Evolutionary conservation across 139 green algal genomes (phyloP).

Genomic region (Closterium sp.): DNA sequence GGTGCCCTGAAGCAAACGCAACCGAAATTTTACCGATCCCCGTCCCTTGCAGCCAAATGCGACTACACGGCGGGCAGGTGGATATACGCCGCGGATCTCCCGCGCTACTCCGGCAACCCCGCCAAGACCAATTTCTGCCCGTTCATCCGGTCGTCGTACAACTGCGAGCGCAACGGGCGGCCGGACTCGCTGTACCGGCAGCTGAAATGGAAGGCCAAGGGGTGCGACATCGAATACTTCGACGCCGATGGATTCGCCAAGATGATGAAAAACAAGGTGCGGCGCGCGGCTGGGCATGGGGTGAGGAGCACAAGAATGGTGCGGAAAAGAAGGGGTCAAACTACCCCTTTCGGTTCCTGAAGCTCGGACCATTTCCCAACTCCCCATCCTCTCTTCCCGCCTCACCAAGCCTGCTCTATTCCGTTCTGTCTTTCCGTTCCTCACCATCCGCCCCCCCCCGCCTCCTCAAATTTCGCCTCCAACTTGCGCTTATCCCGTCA

Average conservation of each 20-base stretch:
- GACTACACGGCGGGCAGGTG: constrained; percentile 2
- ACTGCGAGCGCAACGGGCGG: neutral
- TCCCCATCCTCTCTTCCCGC: no score
- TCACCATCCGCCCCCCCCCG: no score
- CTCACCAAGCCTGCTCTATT: no score
- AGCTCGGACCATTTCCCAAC: no score
- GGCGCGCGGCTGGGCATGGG: neutral
- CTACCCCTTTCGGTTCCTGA: no score
- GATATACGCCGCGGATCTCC: neutral
- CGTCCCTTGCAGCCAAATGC: neutral
- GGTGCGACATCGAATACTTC: neutral
- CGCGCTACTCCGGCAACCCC: neutral
- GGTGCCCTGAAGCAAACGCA: no score
- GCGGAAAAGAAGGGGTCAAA: neutral
- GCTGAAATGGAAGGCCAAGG: neutral
- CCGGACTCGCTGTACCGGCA: neutral
- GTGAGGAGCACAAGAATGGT: neutral
- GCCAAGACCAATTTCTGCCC: neutral
- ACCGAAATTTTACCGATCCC: no score
- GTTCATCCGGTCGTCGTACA: neutral
- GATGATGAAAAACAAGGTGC: constrained; percentile 10
- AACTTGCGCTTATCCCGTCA: no score
- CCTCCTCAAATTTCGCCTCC: no score
- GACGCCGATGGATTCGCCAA: neutral
- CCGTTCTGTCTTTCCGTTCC: no score